Conservation (phyloP, 164 flowering plant genomes). For the Nymphaea thermarum region DNA sequence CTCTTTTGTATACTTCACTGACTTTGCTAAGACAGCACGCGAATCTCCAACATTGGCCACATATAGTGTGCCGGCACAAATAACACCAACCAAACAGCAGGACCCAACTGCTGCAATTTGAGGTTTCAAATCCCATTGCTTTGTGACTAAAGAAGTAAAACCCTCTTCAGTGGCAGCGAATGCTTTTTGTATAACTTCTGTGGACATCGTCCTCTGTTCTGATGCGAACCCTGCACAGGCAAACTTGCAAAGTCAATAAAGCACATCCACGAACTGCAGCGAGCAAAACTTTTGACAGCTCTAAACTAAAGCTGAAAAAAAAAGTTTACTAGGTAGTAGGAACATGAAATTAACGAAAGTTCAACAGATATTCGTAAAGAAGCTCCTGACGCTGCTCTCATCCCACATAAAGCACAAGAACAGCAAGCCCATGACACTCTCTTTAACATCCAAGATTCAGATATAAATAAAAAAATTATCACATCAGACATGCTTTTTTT, state of each 20-base stretch:
- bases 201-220: conserved; percentile 51
- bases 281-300: not conserved
- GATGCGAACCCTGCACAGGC: conserved; percentile 46
- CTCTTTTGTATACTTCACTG: conserved; percentile 30
- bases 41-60: conserved; percentile 92
- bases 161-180: conserved; percentile 70
- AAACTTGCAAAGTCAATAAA: not conserved
- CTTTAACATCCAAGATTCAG: no score
- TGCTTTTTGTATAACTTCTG: conserved; percentile 59
- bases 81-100: conserved; percentile 78
- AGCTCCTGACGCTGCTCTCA: no score
- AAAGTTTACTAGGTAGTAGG: not conserved
- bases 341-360: not conserved
- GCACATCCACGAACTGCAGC: not conserved
- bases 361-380: not conserved
- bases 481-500: no score
- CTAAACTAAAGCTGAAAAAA: not conserved
- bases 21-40: conserved; percentile 69
- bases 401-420: no score
- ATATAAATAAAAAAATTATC: no score
- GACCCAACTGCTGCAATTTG: conserved; percentile 88
- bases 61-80: conserved; percentile 58
- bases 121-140: conserved; percentile 56
- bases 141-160: conserved; percentile 48
- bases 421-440: no score